These are phyloP conservation scores for Neurospora sp. DNA, from an alignment of 495 filamentous ascomycete species.

Conservation along the genomic window DNA sequence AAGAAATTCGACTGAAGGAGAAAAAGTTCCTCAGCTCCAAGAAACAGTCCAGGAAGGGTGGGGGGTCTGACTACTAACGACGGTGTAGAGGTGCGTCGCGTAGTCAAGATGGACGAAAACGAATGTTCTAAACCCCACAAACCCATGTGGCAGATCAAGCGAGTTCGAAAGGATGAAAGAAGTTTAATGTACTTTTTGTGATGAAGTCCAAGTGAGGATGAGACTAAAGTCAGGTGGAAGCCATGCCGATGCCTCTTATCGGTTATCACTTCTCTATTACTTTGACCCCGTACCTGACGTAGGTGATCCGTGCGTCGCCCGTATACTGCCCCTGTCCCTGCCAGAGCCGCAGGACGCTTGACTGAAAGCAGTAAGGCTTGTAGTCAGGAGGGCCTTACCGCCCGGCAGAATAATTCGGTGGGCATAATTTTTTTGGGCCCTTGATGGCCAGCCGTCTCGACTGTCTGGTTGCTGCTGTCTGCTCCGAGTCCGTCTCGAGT, in stretches of 20 bases:
- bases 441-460: not conserved
- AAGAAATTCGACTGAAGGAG: conserved; percentile 53
- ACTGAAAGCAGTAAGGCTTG: not conserved
- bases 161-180: not conserved
- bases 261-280: not conserved
- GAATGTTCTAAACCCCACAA: not conserved
- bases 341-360: not conserved
- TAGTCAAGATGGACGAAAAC: not conserved
- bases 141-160: not conserved
- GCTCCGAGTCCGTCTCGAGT: not conserved
- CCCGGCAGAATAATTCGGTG: not conserved
- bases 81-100: not conserved
- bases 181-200: not conserved
- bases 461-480: not conserved
- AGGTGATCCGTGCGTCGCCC: not conserved
- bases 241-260: not conserved
- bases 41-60: conserved; percentile 57
- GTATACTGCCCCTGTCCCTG: not conserved
- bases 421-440: not conserved
- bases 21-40: conserved; percentile 78
- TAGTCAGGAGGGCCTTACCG: not conserved
- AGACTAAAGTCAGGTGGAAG: not conserved
- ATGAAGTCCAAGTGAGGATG: not conserved
- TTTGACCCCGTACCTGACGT: not conserved
- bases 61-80: conserved; percentile 3